These are phyloP conservation scores for Trichoderma lentiforme DNA, from an alignment of 2,329 filamentous ascomycete species.

Conservation along the genomic window DNA sequence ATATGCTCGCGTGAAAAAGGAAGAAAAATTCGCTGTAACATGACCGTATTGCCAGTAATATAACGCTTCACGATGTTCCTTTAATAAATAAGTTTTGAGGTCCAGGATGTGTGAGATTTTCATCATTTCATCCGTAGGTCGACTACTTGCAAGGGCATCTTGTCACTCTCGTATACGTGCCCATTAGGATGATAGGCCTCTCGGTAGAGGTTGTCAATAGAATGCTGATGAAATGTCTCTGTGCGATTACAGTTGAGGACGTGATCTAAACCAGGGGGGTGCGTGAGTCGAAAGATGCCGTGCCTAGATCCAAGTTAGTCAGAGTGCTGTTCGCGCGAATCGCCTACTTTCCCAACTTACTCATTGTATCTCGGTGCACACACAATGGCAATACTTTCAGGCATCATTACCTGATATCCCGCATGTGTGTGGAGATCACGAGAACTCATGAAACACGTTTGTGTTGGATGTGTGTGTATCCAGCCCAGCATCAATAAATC, in stretches of 20 bases:
- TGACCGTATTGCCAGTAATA: neutral
- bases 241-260: slow-evolving; percentile 74
- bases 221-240: slow-evolving; percentile 79
- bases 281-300: slow-evolving; percentile 89
- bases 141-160: slow-evolving; percentile 58
- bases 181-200: slow-evolving; percentile 64
- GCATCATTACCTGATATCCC: slow-evolving; percentile 93
- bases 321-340: neutral
- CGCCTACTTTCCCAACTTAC: slow-evolving; percentile 45
- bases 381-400: slow-evolving; percentile 94
- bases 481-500: slow-evolving; percentile 86
- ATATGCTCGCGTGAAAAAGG: neutral
- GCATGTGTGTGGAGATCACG: slow-evolving; percentile 90
- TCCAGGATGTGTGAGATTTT: neutral
- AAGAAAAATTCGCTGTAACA: neutral
- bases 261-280: slow-evolving; percentile 85
- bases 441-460: slow-evolving; percentile 97
- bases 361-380: slow-evolving; percentile 80
- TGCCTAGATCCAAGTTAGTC: slow-evolving; percentile 52
- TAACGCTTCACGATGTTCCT: neutral
- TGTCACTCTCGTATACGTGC: slow-evolving; percentile 66
- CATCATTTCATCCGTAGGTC: slow-evolving; percentile 44
- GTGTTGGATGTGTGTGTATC: slow-evolving; percentile 97
- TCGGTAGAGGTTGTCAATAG: slow-evolving; percentile 69
- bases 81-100: neutral